A percentile compares a stretch with the other conserved stretches of the same genome.
Conservation (phyloP, 805 yeast species). For the Teunomyces cretensis region DNA sequence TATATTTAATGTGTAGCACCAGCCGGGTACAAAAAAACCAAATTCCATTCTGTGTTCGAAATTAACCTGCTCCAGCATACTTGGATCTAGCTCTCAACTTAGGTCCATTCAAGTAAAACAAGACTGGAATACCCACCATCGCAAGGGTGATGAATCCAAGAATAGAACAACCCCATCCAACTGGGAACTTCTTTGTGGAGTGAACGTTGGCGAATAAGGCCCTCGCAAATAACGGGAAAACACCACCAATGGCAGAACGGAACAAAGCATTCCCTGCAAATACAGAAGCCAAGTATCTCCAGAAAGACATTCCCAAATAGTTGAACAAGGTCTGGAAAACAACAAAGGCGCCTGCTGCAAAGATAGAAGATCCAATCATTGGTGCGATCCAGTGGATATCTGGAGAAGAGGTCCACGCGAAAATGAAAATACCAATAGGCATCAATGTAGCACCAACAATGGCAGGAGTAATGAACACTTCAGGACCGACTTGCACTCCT, state of each 20-base stretch:
- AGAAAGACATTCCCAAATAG: conserved; percentile 50
- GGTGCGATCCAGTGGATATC: conserved; percentile 21
- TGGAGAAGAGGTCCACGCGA: conserved; percentile 19
- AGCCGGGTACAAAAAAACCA: no score
- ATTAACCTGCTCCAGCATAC: conserved; percentile 22
- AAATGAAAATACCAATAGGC: conserved; percentile 22
- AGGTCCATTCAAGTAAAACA: conserved; percentile 45
- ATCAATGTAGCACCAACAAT: conserved; percentile 21
- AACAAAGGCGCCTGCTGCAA: conserved; percentile 21
- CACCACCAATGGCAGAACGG: conserved; percentile 54
- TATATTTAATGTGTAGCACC: no score
- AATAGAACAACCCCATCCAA: conserved; percentile 55
- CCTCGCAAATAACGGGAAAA: conserved; percentile 63
- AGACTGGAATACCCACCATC: conserved; percentile 48
- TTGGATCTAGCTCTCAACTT: conserved; percentile 44
- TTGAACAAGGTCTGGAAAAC: conserved; percentile 53
- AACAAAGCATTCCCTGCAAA: conserved; percentile 57
- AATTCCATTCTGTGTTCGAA: no score
- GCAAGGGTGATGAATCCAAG: conserved; percentile 47
- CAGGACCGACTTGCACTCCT: conserved; percentile 14
- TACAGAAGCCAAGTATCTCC: conserved; percentile 53
- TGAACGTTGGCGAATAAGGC: conserved; percentile 53
- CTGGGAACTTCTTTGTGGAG: conserved; percentile 48
- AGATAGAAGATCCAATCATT: conserved; percentile 20
- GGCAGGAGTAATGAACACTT: conserved; percentile 18